Base-by-base conservation (phyloP, 495 filamentous ascomycete genomes). In the Penicillium lagena region DNA sequence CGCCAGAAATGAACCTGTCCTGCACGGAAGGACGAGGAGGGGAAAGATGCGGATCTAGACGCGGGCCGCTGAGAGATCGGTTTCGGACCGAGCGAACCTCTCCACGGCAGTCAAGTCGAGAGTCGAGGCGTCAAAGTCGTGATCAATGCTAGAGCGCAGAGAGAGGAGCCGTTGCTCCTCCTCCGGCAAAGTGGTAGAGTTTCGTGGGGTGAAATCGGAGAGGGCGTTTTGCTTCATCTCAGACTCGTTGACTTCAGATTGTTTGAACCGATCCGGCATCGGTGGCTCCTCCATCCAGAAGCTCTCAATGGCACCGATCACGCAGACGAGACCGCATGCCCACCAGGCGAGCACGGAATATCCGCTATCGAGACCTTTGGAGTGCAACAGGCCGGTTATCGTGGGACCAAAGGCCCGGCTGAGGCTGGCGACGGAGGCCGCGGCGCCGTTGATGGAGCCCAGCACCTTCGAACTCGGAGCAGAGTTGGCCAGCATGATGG, bases 261-360 rank as follows among this genome's bases (percentile, higher is more conserved):
- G 39, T 13, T 56, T 58, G 47, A 57, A 58, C 10, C 56, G 51
- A 51, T 60, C 55, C 2, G 57, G 56, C 49, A 68, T 64, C 7
- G 58, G 9, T 1, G 58, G 51, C 47, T 75, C 72, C 38, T 74
- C 62, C 64, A 78, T 70, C 69, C 72, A 76, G 55, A 76, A 66
- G 47, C 72, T 76, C 44, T 77, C 60, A 17, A 75, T 56, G 35
- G 85, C 88, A 36, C 89, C 93, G 39, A 81, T 58, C 8, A 89
- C 51, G 47, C 88, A 83, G 29, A 96, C 80, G 8, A 88, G 37
- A 8, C 82, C 86, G 54, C 82, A 87, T 40, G 79, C 78, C 94
- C 94, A 97, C 91, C 93, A 98, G 8, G 88, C 81, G 6, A 97
- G 68, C 37, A 90, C 89, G 12, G 88, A 87, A 50, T 85, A 87